phyloP scores from a whole-genome alignment of 192 early-diverging fungal species.

The Coemansia sp. region DNA sequence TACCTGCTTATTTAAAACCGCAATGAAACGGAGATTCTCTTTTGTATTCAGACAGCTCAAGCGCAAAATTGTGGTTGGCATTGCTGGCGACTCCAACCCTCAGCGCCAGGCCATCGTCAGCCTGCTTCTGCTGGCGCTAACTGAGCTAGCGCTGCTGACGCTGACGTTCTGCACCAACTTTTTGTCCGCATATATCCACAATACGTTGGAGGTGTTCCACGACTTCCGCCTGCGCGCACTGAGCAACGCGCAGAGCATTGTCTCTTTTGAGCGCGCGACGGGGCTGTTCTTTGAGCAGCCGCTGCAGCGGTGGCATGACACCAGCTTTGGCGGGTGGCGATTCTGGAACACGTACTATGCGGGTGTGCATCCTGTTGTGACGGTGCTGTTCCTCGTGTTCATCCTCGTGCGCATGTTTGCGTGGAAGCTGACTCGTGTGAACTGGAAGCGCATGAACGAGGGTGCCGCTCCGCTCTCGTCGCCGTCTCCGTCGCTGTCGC shows the following conservation, averaged over 20 bases:
- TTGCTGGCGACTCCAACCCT: constrained; percentile 44
- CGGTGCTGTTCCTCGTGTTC: constrained; percentile 43
- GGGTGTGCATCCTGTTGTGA: constrained; percentile 50
- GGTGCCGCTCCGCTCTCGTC: constrained; percentile 14
- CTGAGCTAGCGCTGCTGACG: constrained; percentile 48
- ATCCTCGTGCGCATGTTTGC: constrained; percentile 53
- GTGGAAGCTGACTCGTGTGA: constrained; percentile 51
- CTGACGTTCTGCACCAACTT: constrained; percentile 55
- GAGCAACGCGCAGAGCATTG: constrained; percentile 47
- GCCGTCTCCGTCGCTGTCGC: constrained; percentile 9
- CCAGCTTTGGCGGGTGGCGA: constrained; percentile 35
- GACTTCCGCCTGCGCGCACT: constrained; percentile 46
- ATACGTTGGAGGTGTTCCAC: constrained; percentile 47
- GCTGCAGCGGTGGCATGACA: constrained; percentile 50
- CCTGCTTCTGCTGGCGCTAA: constrained; percentile 40
- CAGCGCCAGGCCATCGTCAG: constrained; percentile 50
- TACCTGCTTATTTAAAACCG: neutral
- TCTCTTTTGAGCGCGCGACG: constrained; percentile 39
- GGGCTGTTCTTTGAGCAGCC: constrained; percentile 51
- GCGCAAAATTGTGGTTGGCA: constrained; percentile 43
- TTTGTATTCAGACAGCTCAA: constrained; percentile 41
- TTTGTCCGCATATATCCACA: constrained; percentile 52
- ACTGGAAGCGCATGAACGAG: constrained; percentile 54
- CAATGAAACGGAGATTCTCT: constrained; percentile 49
- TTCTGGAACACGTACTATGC: constrained; percentile 57